Evolutionary conservation across 2,329 filamentous ascomycete species (phyloP).

Genomic region (Fusarium cyanostomum): DNA sequence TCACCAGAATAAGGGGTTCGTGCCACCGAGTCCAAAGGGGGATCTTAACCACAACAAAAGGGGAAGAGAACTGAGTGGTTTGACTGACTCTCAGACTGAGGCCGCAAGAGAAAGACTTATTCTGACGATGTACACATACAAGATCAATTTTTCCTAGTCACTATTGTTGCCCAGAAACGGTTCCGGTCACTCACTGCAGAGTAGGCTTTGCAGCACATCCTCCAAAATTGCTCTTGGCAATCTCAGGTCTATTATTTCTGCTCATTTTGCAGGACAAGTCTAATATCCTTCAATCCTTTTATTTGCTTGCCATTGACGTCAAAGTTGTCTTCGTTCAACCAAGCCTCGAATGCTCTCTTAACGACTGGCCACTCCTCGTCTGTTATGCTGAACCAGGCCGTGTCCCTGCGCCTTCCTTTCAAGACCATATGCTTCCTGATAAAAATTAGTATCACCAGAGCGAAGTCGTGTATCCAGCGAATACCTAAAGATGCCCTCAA

Average conservation of each 20-base stretch:
- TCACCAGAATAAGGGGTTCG: conserved; percentile 29
- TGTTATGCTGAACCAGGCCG: conserved; percentile 67
- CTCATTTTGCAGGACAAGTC: background rate
- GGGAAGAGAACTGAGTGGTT: conserved; percentile 25
- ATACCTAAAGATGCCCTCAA: conserved; percentile 66
- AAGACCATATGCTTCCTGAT: conserved; percentile 65
- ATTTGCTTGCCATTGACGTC: conserved; percentile 62
- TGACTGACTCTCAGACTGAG: no score
- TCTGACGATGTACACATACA: conserved; percentile 2
- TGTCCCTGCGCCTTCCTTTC: conserved; percentile 66
- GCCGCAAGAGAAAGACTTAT: background rate
- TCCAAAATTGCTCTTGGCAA: background rate
- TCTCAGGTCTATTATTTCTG: background rate
- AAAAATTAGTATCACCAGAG: background rate
- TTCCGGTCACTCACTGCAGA: no score
- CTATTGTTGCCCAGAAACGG: no score
- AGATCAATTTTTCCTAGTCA: background rate
- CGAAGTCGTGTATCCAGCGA: fast-evolving
- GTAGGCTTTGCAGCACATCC: no score
- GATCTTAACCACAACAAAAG: conserved; percentile 47
- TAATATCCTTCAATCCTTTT: conserved; percentile 52
- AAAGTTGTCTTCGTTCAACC: conserved; percentile 66
- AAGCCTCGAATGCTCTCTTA: conserved; percentile 59
- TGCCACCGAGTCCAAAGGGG: conserved; percentile 46
- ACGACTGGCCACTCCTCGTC: conserved; percentile 66